A percentile compares a stretch with the other conserved stretches of the same genome.
These are phyloP conservation scores for Zelopaecilomyces penicillatus DNA, from an alignment of 2,329 filamentous ascomycete genomes.

Conservation along the genomic window DNA sequence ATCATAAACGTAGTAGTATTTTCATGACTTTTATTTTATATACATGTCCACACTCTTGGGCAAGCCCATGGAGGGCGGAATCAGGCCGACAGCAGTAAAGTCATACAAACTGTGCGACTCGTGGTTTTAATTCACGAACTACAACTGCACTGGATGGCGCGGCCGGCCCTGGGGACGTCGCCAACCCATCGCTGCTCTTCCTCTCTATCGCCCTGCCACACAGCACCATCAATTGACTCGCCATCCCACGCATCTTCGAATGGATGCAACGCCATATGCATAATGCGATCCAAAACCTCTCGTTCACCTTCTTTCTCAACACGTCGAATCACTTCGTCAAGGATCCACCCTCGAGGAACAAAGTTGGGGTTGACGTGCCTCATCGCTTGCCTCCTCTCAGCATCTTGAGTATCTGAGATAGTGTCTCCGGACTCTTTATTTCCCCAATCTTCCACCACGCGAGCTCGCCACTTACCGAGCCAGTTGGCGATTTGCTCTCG, in stretches of 20 bases:
- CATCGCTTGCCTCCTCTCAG: slow-evolving; percentile 63
- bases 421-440: slow-evolving; percentile 27
- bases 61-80: no score
- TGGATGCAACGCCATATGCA: slow-evolving; percentile 76
- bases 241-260: slow-evolving; percentile 72
- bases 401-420: slow-evolving; percentile 39
- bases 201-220: slow-evolving; percentile 50
- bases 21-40: no score
- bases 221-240: slow-evolving; percentile 35
- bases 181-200: slow-evolving; percentile 79
- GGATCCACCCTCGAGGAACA: slow-evolving; percentile 78
- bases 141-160: slow-evolving; percentile 90
- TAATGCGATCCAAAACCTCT: slow-evolving; percentile 65
- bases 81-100: not conserved
- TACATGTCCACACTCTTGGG: no score
- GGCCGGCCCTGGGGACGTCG: slow-evolving; percentile 69
- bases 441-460: slow-evolving; percentile 71
- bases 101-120: slow-evolving; percentile 2
- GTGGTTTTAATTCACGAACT: slow-evolving; percentile 53
- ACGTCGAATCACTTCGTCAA: slow-evolving; percentile 85
- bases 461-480: slow-evolving; percentile 69
- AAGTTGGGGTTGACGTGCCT: slow-evolving; percentile 88
- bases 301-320: slow-evolving; percentile 80
- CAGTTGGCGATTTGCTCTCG: slow-evolving; percentile 63
- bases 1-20: slow-evolving; percentile 8